Percentiles rank a stretch among this genome's conserved stretches.
Conservation (phyloP, 495 filamentous ascomycete species). For the Annulohypoxylon moriforme region DNA sequence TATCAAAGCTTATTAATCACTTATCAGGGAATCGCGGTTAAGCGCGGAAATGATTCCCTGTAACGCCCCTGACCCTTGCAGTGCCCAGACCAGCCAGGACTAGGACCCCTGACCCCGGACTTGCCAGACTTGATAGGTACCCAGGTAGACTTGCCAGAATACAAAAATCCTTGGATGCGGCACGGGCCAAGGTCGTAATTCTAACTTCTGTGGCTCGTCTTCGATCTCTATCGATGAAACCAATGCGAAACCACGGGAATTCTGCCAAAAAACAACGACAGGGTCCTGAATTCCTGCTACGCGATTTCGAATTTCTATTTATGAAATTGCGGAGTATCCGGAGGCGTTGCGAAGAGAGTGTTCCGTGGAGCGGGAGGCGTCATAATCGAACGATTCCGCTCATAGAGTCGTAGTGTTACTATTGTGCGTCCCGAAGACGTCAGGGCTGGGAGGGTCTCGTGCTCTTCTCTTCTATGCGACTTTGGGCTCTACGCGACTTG, state of each 20-base stretch:
- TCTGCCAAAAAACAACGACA: conserved; percentile 23
- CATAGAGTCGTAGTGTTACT: conserved; percentile 13
- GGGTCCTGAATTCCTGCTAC: conserved; percentile 7
- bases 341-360: conserved; percentile 17
- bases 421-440: conserved; percentile 13
- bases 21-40: conserved; percentile 22
- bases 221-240: conserved; percentile 35
- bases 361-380: conserved; percentile 17
- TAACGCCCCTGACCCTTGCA: conserved; percentile 19
- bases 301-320: conserved; percentile 25
- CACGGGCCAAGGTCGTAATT: conserved; percentile 20
- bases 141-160: neutral
- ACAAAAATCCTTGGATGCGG: conserved; percentile 1
- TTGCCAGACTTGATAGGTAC: neutral
- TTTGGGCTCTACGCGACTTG: neutral
- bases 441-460: conserved; percentile 4
- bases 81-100: conserved; percentile 19
- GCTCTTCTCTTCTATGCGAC: conserved; percentile 3
- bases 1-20: conserved; percentile 14
- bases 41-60: conserved; percentile 12
- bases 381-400: conserved; percentile 40
- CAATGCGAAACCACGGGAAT: conserved; percentile 41
- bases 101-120: conserved; percentile 10
- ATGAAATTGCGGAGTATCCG: conserved; percentile 11
- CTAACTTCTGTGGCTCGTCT: conserved; percentile 10